Evolutionary conservation across 495 filamentous ascomycete species (phyloP), one percentile per base, ranked within the genome.

Genomic region (Pyrenula massariospora): DNA sequence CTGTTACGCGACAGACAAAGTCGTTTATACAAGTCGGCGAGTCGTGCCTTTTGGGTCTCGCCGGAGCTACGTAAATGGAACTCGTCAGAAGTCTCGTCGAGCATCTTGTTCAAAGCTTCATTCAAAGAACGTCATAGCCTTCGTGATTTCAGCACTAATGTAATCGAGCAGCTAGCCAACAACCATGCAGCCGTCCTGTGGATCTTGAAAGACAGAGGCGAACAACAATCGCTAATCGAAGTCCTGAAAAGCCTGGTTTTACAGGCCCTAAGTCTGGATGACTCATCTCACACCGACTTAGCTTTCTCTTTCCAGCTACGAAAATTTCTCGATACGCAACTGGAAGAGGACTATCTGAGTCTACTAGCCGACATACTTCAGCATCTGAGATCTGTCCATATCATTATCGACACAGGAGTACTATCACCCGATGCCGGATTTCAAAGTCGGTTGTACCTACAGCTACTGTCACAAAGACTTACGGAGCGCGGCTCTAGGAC

Each of bases 221-320:
- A 10, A 24, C 19, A 20, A 20, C 20, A 52, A 5, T 20, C n/a
- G 8, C 22, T 24, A 24, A 8, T 24, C 5, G 50, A 52, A 5
- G 22, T 52, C 8, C 20, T 52, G 50, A 24, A 52, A 24, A 52
- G 50, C 50, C 22, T 52, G 8, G 20, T 52, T 19, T 52, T 20
- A 5, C 50, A 52, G 20, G 50, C 50, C 8, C 50, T 52, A 52
- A 52, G 22, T 21, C 20, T 52, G 50, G 50, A 52, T 19, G 8
- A 20, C 20, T 20, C 50, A 20, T 52, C 50, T 5, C 50, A 52
- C 50, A 52, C 50, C 8, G 50, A 52, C 50, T 24, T 52, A 20
- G 22, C 50, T 52, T 52, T 52, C 50, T 52, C 50, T 20, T 52
- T 52, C 50, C 50, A 52, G 20, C 50, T 52, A 5, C 50, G 50